Base-by-base conservation (phyloP, 2,329 filamentous ascomycete genomes). In the Pseudopyricularia cyperi region DNA sequence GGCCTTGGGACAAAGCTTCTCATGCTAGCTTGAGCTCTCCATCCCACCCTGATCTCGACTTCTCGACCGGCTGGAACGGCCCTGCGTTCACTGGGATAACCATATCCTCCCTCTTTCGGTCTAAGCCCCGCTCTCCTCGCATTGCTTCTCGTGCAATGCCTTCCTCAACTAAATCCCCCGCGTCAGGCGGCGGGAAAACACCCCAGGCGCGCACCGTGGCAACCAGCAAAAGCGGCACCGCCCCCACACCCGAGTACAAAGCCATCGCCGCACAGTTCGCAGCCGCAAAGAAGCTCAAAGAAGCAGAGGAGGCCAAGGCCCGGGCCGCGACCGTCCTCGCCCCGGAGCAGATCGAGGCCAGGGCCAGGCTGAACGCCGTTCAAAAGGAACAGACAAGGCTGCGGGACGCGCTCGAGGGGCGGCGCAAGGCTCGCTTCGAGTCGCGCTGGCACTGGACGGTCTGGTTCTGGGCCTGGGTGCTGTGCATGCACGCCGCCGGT, bases 401-500 rank as follows among this genome's bases (percentile, higher is more conserved):
- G 55, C 72, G 73, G 44, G 66, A 68, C 28, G 65, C 67, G 52
- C 67, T 79, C 57, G 76, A 80, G 57, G 61, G 64, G 51, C 66
- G 65, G 53, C 70, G 75, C 55, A 75, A 74, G 54, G 61, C 63
- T 28, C 68, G 67, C 46, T 80, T 75, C 61, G 74, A 78, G 63
- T 63, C 66, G 46, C 71, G 76, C 33, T 79, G 74, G 71, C 66
- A 68, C 55, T 81, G 78, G 78, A 74, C 76, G 2, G 69, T 82
- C 33, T 78, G 73, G 35, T 87, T 90, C 65, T 87, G 88, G 72
- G 63, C 73, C 37, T 82, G 83, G 73, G 70, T 90, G 63, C 68
- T 87, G 64, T 79, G 69, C 57, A 76, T 96, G 39, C 93, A 98
- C 65, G 73, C 79, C 46, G 72, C 85, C 34, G 91, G 89, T 54